A percentile compares a stretch with the other conserved stretches of the same genome.
These are phyloP conservation scores for Lachancea fermentati DNA, from an alignment of 805 yeast genomes.

Conservation along the genomic window DNA sequence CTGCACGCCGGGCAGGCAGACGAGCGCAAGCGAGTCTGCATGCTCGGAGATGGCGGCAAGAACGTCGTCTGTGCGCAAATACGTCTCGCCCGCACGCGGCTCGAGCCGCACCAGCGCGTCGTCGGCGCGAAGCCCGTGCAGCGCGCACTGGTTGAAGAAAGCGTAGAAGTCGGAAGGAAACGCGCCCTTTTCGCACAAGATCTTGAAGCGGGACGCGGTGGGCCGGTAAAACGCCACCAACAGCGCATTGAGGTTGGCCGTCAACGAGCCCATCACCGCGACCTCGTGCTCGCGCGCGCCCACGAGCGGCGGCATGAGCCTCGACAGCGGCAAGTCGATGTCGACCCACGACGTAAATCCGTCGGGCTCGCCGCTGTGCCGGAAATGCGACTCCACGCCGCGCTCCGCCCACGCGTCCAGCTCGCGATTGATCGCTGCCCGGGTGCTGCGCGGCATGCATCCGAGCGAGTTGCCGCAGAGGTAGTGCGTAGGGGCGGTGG, in stretches of 20 bases:
- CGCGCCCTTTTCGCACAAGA: constrained; percentile 78
- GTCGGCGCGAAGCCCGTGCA: constrained; percentile 50
- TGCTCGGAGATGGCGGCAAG: constrained; percentile 47
- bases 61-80: constrained; percentile 59
- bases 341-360: constrained; percentile 72
- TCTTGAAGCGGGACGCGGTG: constrained; percentile 46
- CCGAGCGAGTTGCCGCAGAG: constrained; percentile 95
- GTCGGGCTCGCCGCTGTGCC: constrained; percentile 47
- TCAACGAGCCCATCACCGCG: constrained; percentile 81
- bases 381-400: constrained; percentile 82
- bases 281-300: constrained; percentile 77
- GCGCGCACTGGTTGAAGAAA: constrained; percentile 60
- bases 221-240: constrained; percentile 74
- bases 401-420: constrained; percentile 75
- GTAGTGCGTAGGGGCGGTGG: constrained; percentile 40
- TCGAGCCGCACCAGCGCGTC: constrained; percentile 57
- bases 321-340: constrained; percentile 71
- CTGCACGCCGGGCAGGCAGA: constrained; percentile 84
- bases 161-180: constrained; percentile 93
- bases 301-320: constrained; percentile 63
- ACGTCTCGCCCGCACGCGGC: constrained; percentile 54
- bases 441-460: constrained; percentile 67
- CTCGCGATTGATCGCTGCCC: constrained; percentile 54
- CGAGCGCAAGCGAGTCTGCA: constrained; percentile 59
- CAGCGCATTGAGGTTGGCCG: constrained; percentile 73